A percentile compares a stretch with the other conserved stretches of the same genome.
phyloP scores from a whole-genome alignment of 495 filamentous ascomycete genomes.

The Lepidopterella palustris region DNA sequence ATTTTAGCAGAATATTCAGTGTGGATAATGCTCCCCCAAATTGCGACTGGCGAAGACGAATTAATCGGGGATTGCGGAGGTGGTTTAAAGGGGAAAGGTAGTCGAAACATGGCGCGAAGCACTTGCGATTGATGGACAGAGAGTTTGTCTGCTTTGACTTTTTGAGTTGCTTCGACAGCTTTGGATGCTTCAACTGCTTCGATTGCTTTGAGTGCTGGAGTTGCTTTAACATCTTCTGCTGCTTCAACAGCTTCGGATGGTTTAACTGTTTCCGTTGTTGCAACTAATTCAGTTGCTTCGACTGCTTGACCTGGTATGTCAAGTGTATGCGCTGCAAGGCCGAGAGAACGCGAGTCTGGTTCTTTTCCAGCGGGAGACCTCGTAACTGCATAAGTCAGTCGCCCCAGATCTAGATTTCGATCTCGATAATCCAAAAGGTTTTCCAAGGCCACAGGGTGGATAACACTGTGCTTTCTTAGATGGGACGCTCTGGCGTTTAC shows the following conservation, averaged over 20 bases:
- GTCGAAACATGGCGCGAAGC: background rate
- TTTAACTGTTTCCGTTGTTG: no score
- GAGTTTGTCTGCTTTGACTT: background rate
- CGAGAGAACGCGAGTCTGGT: no score
- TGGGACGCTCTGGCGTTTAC: background rate
- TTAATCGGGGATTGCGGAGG: no score
- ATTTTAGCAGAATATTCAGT: background rate
- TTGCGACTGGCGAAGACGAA: no score
- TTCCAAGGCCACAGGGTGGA: constrained; percentile 7
- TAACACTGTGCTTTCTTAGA: background rate
- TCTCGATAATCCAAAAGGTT: constrained; percentile 9
- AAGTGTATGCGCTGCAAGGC: background rate
- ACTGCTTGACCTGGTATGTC: background rate
- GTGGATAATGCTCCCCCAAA: no score
- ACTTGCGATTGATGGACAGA: background rate
- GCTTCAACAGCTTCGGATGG: no score
- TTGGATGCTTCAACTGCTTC: no score
- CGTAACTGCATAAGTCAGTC: constrained; percentile 12
- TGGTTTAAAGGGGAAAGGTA: no score
- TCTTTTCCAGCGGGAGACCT: background rate
- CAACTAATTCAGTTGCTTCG: no score
- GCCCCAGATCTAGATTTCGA: constrained; percentile 8
- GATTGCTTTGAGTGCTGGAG: no score
- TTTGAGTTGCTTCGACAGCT: background rate
- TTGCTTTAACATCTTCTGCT: no score